Percentiles rank a stretch among this genome's conserved stretches.
Evolutionary conservation across 169 alveolate species (phyloP).

Genomic region (Cryptosporidium ryanae): DNA sequence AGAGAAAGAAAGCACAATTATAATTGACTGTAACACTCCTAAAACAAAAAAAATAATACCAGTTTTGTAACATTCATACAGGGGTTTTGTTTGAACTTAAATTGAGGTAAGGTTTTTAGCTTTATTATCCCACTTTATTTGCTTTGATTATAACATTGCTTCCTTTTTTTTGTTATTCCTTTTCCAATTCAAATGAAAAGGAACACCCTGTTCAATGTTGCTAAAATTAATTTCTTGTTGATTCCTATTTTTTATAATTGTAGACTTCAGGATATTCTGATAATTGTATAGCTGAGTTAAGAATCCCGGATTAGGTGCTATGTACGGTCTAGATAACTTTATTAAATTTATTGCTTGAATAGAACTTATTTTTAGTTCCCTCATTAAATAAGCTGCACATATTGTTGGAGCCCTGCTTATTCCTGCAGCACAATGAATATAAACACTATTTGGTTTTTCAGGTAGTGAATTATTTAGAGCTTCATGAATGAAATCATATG

Average conservation of each 20-base stretch:
- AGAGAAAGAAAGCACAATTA: background rate
- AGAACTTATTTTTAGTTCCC: conserved; percentile 41
- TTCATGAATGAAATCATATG: conserved; percentile 50
- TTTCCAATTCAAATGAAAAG: conserved; percentile 2
- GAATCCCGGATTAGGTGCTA: conserved; percentile 68
- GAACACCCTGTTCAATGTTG: conserved; percentile 27
- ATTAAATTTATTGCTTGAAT: conserved; percentile 48
- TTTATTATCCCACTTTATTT: conserved; percentile 1
- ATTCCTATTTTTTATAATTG: background rate
- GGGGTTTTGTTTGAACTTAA: too few relatives aligned
- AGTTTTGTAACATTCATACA: too few relatives aligned
- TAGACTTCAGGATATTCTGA: conserved; percentile 1
- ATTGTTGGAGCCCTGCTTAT: conserved; percentile 74
- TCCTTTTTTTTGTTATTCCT: conserved; percentile 32
- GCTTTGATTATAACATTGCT: background rate
- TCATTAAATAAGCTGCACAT: conserved; percentile 67
- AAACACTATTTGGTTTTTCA: conserved; percentile 38
- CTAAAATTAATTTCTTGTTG: background rate
- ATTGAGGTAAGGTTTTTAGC: too few relatives aligned
- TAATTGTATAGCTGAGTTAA: conserved; percentile 26
- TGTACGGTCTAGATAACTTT: conserved; percentile 47
- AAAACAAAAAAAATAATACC: too few relatives aligned
- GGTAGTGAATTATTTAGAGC: conserved; percentile 34
- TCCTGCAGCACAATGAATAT: conserved; percentile 74
- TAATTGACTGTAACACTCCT: too few relatives aligned